Evolutionary conservation across 306 rosid genomes (phyloP), one percentile per base, ranked within the genome.

Genomic region (Macrotyloma uniflorum): DNA sequence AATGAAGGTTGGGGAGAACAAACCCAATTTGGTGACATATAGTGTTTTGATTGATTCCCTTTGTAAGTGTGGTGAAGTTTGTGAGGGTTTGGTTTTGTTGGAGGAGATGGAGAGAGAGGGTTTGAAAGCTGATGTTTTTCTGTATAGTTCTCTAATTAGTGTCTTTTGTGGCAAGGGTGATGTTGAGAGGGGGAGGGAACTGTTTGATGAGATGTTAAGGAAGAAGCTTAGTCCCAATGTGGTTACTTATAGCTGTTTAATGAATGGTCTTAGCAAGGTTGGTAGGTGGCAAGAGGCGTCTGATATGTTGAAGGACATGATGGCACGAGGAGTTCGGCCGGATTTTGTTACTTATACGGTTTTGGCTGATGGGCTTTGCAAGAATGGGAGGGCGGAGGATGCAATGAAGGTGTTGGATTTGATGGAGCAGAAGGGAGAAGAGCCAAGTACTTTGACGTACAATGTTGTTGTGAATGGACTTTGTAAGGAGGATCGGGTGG

Each of bases 291-390:
- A 70, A 46, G 97, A 94, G 79, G 92, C 90, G 8, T 83, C 84
- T 0, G 43, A 33, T 3, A 82, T 90, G 95, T 42, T 92, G 76
- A 54, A 87, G 45, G 91, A 78, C 50, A 94, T 94, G 98, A 78
- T 62, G 1, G 42, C 78, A 12, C 69, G 58, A 43, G 91, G 93
- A 53, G 68, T 90, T 69, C 69, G 1, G 64, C 95, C 90, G 10
- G 95, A 92, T 83, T 85, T 87, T 40, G 76, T 89, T 66, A 67
- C 89, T 23, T 92, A 88, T 70, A 94, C 97, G 0, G 70, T 83
- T 76, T 84, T 92, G 55, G 85, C 89, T 63, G 89, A 90, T 5
- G 97, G 97, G 50, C 97, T 94, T 75, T 90, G 86, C 89, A 90
- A 89, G 79, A 73, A 72, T 28, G 93, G 93, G 78, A 89, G 85